Percentiles rank a stretch among this genome's conserved stretches.
These are phyloP conservation scores for Corchorus capsularis DNA, from an alignment of 345 rosid genomes.

Conservation along the genomic window DNA sequence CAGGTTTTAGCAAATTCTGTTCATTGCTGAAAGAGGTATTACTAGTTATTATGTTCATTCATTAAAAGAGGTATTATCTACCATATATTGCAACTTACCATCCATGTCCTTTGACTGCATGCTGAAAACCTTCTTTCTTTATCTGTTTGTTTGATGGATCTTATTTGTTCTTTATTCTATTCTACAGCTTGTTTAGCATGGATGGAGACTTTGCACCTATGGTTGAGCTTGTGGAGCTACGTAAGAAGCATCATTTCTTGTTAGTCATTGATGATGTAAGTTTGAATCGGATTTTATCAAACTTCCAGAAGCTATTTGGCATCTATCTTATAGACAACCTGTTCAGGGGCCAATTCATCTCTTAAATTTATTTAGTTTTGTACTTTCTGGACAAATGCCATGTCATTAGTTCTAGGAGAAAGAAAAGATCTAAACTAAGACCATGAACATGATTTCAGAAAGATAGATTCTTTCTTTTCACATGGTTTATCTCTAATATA, in stretches of 20 bases:
- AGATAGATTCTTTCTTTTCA: background rate
- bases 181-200: constrained; percentile 90
- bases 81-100: background rate
- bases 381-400: background rate
- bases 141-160: background rate
- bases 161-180: constrained; percentile 16
- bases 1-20: constrained; percentile 1
- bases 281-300: constrained; percentile 13
- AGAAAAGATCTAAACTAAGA: background rate
- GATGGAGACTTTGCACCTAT: constrained; percentile 99
- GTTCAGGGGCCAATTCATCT: background rate
- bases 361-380: background rate
- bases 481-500: background rate
- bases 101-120: background rate
- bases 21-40: background rate
- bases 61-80: background rate
- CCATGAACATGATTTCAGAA: background rate
- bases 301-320: constrained; percentile 15
- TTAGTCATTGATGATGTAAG: constrained; percentile 93
- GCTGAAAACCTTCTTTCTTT: constrained; percentile 8
- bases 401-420: background rate
- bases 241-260: constrained; percentile 71
- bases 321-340: background rate
- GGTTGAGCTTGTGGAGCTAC: constrained; percentile 71
- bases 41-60: background rate